Base-by-base conservation (phyloP, 2,329 filamentous ascomycete genomes). In the Penicillium sp. region DNA sequence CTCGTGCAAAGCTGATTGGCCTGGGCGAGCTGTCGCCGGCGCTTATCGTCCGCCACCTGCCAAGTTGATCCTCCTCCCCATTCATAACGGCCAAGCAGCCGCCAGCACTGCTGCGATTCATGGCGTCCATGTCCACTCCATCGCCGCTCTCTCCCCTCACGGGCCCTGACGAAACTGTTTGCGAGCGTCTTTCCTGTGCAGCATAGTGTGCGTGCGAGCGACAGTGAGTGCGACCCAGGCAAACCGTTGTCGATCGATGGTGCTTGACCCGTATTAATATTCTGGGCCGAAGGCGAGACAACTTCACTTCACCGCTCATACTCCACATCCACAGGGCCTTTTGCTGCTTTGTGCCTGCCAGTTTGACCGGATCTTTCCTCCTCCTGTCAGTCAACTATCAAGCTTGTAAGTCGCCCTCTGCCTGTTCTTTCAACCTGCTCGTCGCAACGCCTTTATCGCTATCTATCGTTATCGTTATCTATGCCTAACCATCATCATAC, bases 1-100 rank as follows among this genome's bases (percentile, higher is more conserved):
- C 52, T 42, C 52, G 52, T 55, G 52, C 52, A n/a, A 14, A 35
- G 23, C 23, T 55, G 52, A 55, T 55, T 55, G 52, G 52, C 28
- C 3, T 16, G 7, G 16, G 28, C 18, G 24, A 45, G 50, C 40
- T 46, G 21, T 18, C 14, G 38, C 48, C 26, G 51, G 28, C 42
- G 26, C 52, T 48, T 54, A 54, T 48, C 45, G 38, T 42, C 49
- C 49, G 49, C 49, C 49, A 52, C 47, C 38, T 45, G 35, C 35
- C 35, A 14, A 40, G 35, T 40, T 40, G 4, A 30, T 35, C 30
- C 2, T 3, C n/a, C n/a, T n/a, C n/a, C n/a, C 30, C 3, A 14
- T 35, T 5, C 4, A 28, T 28, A 28, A 28, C 30, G 30, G 9
- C 8, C 35, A 30, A 9, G 26, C 26, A 30, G 5, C 26, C 5